Evolutionary conservation across 2,329 filamentous ascomycete species (phyloP), one percentile per base, ranked within the genome.

Genomic region (Reticulascus tulasneorum): DNA sequence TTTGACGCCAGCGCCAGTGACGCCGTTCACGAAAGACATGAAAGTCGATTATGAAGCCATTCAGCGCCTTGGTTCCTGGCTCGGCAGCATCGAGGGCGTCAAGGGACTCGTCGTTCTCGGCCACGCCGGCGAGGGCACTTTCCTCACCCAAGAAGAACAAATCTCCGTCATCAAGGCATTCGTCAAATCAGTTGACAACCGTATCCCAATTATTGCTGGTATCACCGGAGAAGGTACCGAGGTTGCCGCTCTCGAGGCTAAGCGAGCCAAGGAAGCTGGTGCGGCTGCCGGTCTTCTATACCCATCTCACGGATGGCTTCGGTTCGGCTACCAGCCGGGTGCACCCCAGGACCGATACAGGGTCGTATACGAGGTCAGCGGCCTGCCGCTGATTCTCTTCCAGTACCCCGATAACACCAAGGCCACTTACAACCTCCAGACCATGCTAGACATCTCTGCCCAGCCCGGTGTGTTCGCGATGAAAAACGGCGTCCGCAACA

Each of bases 401-500:
- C 69, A 74, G 49, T 74, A 74, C 33, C 69, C 69, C 11, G 69
- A 75, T 52, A 65, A 62, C 52, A 74, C 70, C 13, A 73, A 74
- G 50, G 68, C 69, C 4, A 72, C 64, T 1, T 74, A 74, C 49
- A 69, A 53, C 43, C 56, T 75, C 16, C 60, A 73, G 43, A 75
- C 70, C 1, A 62, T 74, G 44, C 62, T 75, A 3, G 70, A 75
- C 33, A 73, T 74, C 35, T 59, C 69, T 3, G 71, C 69, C 7
- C 67, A 61, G 22, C 71, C 70, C 2, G 70, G 71, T 19, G 68
- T 72, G 6, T 71, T 75, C 29, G 71, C 71, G 12, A 75, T 75
- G 69, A 75, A 75, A 62, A 75, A 74, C 42, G 71, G 71, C 15
- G 71, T 75, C 9, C 64, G 71, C 35, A 73, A 75, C 51, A 74